A percentile compares a stretch with the other conserved stretches of the same genome.
Conservation (phyloP, 805 yeast genomes). For the Cyberlindnera misumaiensis region DNA sequence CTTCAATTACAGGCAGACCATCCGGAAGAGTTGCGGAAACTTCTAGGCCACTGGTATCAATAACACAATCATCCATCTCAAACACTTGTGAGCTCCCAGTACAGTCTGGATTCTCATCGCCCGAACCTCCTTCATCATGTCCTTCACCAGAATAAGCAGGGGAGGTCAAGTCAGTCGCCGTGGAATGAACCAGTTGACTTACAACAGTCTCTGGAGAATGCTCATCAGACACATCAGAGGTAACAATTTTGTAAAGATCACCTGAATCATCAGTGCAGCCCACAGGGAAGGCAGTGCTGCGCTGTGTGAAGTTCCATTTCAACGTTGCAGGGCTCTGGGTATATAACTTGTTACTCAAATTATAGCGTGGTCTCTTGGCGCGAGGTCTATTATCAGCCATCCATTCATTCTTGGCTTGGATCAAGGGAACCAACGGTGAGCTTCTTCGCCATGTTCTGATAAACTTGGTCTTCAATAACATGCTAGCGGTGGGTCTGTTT, state of each 20-base stretch:
- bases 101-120: not conserved
- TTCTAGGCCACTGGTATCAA: slow-evolving; percentile 1
- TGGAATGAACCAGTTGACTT: slow-evolving; percentile 15
- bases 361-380: slow-evolving; percentile 32
- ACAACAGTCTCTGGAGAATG: slow-evolving; percentile 10
- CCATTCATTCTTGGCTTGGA: slow-evolving; percentile 34
- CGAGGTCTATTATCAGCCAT: slow-evolving; percentile 25
- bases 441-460: slow-evolving; percentile 32
- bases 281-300: not conserved
- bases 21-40: not conserved
- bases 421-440: slow-evolving; percentile 27
- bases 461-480: slow-evolving; percentile 49
- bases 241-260: slow-evolving; percentile 1
- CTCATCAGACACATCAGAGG: not conserved
- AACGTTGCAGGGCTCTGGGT: slow-evolving; percentile 18
- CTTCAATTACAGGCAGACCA: not conserved
- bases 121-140: not conserved
- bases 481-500: slow-evolving; percentile 54
- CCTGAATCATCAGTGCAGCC: not conserved
- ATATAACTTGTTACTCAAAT: slow-evolving; percentile 27
- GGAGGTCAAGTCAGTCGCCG: slow-evolving; percentile 19
- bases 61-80: not conserved
- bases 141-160: slow-evolving; percentile 3
- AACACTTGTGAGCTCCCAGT: not conserved
- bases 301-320: slow-evolving; percentile 20